phyloP scores from a whole-genome alignment of 2,329 filamentous ascomycete genomes.

The Gnomoniopsis sp. region DNA sequence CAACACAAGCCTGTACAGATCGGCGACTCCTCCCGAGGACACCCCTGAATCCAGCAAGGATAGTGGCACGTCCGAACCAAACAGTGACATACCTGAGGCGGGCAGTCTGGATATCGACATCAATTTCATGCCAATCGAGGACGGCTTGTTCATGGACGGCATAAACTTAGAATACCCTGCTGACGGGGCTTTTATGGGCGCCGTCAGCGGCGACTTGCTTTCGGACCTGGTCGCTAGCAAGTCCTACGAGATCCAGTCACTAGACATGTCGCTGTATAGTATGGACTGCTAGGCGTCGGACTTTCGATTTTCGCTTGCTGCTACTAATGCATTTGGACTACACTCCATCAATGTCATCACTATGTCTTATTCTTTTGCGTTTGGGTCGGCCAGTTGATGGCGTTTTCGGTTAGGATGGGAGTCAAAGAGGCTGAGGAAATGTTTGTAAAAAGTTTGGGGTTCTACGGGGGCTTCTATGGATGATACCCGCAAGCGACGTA shows the following conservation, averaged over 20 bases:
- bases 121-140: constrained; percentile 36
- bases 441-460: constrained; percentile 13
- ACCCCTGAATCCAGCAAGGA: constrained; percentile 64
- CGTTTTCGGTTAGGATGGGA: not conserved
- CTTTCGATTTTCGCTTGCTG: not conserved
- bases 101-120: constrained; percentile 51
- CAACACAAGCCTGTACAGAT: constrained; percentile 52
- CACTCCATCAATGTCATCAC: not conserved
- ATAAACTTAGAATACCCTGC: constrained; percentile 12
- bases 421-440: not conserved
- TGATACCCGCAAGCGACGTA: constrained; percentile 18
- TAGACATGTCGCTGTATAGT: constrained; percentile 45
- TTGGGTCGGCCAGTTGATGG: not conserved
- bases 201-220: constrained; percentile 13
- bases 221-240: constrained; percentile 43
- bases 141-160: constrained; percentile 36
- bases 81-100: constrained; percentile 58
- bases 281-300: constrained; percentile 26
- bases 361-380: not conserved
- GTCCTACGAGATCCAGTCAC: constrained; percentile 36
- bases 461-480: constrained; percentile 13
- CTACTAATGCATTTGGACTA: not conserved
- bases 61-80: constrained; percentile 55
- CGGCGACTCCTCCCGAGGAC: constrained; percentile 54
- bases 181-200: constrained; percentile 20